These are phyloP conservation scores for Amauroascus verrucosus DNA, from an alignment of 2,329 filamentous ascomycete genomes.

Conservation along the genomic window DNA sequence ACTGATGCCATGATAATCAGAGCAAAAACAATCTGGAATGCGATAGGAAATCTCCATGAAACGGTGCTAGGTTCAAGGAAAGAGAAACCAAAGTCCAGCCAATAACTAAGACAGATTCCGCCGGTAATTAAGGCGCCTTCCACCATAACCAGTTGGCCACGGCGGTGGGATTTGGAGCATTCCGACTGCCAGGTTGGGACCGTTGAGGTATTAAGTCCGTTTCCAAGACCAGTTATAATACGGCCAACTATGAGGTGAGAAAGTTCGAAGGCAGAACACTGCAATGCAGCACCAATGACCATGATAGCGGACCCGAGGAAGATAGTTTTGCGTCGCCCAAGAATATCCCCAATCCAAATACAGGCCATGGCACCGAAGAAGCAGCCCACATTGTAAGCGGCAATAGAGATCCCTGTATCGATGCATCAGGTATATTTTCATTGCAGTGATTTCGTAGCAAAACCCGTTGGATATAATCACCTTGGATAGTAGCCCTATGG, in stretches of 20 bases:
- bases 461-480: conserved; percentile 19
- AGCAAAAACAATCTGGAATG: conserved; percentile 49
- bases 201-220: conserved; percentile 44
- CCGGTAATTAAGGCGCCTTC: conserved; percentile 44
- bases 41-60: conserved; percentile 48
- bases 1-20: conserved; percentile 42
- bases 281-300: conserved; percentile 41
- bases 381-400: conserved; percentile 42
- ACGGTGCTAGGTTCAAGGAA: conserved; percentile 41
- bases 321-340: conserved; percentile 44
- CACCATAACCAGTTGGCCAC: conserved; percentile 45
- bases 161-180: conserved; percentile 42
- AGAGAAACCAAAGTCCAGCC: conserved; percentile 44
- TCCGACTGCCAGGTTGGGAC: conserved; percentile 45
- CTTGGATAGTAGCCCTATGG: conserved; percentile 40
- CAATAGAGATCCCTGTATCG: conserved; percentile 31
- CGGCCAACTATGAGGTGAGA: conserved; percentile 44
- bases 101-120: conserved; percentile 42
- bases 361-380: conserved; percentile 42
- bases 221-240: conserved; percentile 44
- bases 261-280: conserved; percentile 39
- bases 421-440: neutral
- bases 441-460: neutral
- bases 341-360: conserved; percentile 43
- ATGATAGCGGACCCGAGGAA: conserved; percentile 42